Conservation (phyloP, 306 rosid genomes). For the Benincasa hispida region DNA sequence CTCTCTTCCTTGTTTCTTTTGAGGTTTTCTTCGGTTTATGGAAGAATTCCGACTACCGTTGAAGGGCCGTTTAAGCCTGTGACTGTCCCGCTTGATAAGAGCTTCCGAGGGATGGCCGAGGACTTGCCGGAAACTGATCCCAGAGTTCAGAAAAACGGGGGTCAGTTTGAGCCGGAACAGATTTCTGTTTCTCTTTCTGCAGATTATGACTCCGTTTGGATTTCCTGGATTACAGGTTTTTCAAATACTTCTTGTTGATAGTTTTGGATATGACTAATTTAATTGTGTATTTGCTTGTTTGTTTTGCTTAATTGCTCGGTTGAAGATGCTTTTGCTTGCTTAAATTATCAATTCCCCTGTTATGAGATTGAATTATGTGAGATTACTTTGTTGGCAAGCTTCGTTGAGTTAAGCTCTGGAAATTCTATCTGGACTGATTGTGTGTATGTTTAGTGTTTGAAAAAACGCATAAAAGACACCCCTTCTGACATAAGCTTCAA, state of each 20-base stretch:
- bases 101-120: slow-evolving; percentile 56
- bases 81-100: slow-evolving; percentile 52
- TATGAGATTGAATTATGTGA: not conserved
- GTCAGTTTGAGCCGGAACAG: slow-evolving; percentile 59
- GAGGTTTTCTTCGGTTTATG: slow-evolving; percentile 16
- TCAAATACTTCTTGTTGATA: not conserved
- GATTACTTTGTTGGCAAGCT: not conserved
- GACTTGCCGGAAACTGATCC: slow-evolving; percentile 69
- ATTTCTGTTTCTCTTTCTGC: slow-evolving; percentile 71
- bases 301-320: not conserved
- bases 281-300: not conserved
- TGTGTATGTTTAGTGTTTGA: not conserved
- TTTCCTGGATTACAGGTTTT: slow-evolving; percentile 88
- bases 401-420: not conserved
- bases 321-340: not conserved
- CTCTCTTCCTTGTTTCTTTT: slow-evolving; percentile 12
- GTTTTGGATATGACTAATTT: not conserved
- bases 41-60: slow-evolving; percentile 38
- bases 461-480: not conserved
- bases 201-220: slow-evolving; percentile 47
- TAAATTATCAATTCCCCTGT: not conserved
- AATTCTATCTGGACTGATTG: not conserved
- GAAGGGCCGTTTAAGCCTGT: slow-evolving; percentile 88
- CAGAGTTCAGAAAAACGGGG: slow-evolving; percentile 38
- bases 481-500: not conserved